Percentiles rank a stretch among this genome's conserved stretches.
phyloP scores from a whole-genome alignment of 129 eudicot species.

The Sambucus nigra region DNA sequence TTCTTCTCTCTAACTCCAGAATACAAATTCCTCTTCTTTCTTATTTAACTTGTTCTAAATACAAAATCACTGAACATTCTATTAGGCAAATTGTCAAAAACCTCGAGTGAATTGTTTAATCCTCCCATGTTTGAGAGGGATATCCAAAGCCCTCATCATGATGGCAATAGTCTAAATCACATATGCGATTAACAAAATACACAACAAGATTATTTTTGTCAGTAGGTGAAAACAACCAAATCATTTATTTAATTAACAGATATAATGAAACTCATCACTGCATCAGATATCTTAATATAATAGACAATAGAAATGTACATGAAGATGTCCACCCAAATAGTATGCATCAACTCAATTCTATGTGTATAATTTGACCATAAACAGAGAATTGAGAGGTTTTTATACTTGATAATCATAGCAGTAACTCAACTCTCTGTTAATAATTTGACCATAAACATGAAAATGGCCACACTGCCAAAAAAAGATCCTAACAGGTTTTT shows the following conservation, averaged over 20 bases:
- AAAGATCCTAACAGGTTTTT: no score
- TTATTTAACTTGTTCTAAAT: no score
- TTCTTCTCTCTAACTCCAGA: no score
- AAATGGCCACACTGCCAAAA: no score
- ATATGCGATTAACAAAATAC: slow-evolving; percentile 11
- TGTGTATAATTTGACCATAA: not conserved
- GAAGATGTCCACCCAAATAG: not conserved
- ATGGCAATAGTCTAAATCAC: slow-evolving; percentile 8
- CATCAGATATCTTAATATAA: not conserved
- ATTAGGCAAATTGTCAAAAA: no score
- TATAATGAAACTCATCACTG: not conserved
- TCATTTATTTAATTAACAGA: not conserved
- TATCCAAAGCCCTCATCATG: slow-evolving; percentile 4
- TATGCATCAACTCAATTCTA: not conserved
- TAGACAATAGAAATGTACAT: not conserved
- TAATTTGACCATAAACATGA: no score
- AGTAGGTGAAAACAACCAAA: slow-evolving; percentile 1
- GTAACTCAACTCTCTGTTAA: no score
- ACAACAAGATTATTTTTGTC: not conserved
- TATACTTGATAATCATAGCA: no score
- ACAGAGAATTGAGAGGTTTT: no score
- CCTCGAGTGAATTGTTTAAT: no score
- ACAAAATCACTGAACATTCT: no score
- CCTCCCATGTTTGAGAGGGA: slow-evolving; percentile 14
- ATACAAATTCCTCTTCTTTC: no score